phyloP scores from a whole-genome alignment of 306 rosid genomes.

The Cajanus cajan region DNA sequence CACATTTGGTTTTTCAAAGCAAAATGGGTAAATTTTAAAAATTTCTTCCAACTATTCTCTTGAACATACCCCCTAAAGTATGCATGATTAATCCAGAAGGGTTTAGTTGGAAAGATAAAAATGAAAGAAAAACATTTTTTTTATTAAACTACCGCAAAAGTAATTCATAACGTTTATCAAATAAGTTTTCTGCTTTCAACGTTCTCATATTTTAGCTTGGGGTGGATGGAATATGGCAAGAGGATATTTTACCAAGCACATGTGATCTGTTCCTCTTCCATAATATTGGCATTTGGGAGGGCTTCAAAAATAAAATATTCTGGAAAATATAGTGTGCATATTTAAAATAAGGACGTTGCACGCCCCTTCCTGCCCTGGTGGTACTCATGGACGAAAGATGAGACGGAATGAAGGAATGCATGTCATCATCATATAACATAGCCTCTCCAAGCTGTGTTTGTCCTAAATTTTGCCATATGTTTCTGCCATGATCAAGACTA shows the following conservation, averaged over 20 bases:
- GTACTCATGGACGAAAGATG: background rate
- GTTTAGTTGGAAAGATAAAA: too few species aligned
- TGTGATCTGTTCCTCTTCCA: background rate
- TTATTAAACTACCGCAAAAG: background rate
- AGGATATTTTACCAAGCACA: background rate
- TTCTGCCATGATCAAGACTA: conserved; percentile 82
- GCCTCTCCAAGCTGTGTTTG: background rate
- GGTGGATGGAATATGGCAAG: background rate
- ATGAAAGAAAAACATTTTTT: too few species aligned
- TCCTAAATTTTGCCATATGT: conserved; percentile 52
- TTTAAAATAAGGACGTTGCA: background rate
- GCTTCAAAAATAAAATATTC: background rate
- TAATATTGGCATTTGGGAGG: background rate
- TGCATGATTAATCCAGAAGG: too few species aligned
- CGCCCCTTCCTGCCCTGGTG: background rate
- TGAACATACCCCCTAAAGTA: too few species aligned
- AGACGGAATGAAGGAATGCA: background rate
- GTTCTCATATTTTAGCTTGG: background rate
- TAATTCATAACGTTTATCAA: background rate
- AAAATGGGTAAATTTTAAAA: too few species aligned
- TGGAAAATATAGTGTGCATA: background rate
- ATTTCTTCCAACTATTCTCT: too few species aligned
- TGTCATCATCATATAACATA: background rate
- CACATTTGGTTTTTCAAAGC: too few species aligned
- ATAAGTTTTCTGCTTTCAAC: background rate